phyloP scores from a whole-genome alignment of 257 asterid genomes.

The Nicotiana tabacum region DNA sequence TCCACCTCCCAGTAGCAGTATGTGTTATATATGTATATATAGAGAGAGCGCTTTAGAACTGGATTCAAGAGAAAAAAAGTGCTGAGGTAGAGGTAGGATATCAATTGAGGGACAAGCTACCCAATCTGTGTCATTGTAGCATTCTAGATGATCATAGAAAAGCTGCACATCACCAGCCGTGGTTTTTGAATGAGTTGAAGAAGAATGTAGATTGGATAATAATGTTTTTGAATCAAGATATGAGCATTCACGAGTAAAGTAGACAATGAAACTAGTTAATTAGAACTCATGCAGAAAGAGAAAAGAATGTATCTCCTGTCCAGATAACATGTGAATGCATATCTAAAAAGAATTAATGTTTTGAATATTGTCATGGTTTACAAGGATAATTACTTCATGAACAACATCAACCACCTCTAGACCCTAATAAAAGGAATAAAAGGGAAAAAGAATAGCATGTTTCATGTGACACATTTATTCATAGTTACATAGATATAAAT shows the following conservation, averaged over 20 bases:
- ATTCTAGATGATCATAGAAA: background rate
- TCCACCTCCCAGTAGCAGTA: too few relatives aligned
- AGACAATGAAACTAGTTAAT: background rate
- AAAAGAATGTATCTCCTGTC: background rate
- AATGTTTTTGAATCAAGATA: background rate
- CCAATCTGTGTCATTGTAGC: background rate
- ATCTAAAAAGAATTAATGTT: too few relatives aligned
- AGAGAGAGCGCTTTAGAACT: too few relatives aligned
- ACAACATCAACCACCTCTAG: background rate
- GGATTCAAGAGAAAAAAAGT: too few relatives aligned
- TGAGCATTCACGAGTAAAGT: background rate
- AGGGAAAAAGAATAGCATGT: background rate
- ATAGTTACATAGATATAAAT: background rate
- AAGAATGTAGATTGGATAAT: background rate
- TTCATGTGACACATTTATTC: background rate
- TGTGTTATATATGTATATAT: too few relatives aligned
- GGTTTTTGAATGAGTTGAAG: background rate
- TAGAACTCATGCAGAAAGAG: too few relatives aligned
- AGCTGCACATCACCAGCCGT: background rate
- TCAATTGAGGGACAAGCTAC: background rate
- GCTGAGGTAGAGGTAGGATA: too few relatives aligned
- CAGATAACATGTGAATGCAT: background rate
- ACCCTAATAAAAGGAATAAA: background rate
- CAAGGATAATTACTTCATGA: background rate
- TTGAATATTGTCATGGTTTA: background rate